Evolutionary conservation across 169 alveolate genomes (phyloP), one percentile per base, ranked within the genome.

Genomic region (Plasmodium gallinaceum): DNA sequence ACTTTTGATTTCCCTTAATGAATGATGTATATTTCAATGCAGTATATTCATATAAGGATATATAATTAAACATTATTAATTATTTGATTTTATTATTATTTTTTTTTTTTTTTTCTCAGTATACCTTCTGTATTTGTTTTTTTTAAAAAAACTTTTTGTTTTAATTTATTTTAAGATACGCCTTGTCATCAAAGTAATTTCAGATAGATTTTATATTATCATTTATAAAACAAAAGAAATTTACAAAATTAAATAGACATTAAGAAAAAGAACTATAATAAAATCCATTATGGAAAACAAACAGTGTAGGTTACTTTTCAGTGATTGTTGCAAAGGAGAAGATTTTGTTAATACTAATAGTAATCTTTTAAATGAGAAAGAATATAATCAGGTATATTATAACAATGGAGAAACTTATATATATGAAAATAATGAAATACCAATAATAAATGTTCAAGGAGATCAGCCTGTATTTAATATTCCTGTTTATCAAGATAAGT

Each of bases 391-490:
- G 12, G 51, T 54, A 18, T 65, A 75, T 52, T 20, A 18, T 51
- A 51, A 58, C 58, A 69, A 46, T 39, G 76, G 48, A n/a, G 57
- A 57, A 58, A 7, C 37, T 12, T 52, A 51, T 26, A 80, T 86
- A 85, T 74, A 90, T 61, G 48, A 90, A 92, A 22, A 78, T 69
- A 58, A 32, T 58, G 90, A 88, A 94, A 96, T 22, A 68, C 95
- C 76, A 92, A 90, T 78, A 92, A 95, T 92, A 72, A 61, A 95
- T 16, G 78, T 95, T 58, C 94, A 95, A 66, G 97, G 95, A 43
- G 97, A 95, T 80, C 97, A 95, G 72, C 96, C 97, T 16, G 93
- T 95, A 43, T 93, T 95, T 87, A 92, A 93, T 60, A 95, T 95
- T 45, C 97, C 97, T 46, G 96, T 95, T 5, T 94, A 94, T 61